Base-by-base conservation (phyloP, 352 stramenopile genomes). In the Pythium sp. region DNA sequence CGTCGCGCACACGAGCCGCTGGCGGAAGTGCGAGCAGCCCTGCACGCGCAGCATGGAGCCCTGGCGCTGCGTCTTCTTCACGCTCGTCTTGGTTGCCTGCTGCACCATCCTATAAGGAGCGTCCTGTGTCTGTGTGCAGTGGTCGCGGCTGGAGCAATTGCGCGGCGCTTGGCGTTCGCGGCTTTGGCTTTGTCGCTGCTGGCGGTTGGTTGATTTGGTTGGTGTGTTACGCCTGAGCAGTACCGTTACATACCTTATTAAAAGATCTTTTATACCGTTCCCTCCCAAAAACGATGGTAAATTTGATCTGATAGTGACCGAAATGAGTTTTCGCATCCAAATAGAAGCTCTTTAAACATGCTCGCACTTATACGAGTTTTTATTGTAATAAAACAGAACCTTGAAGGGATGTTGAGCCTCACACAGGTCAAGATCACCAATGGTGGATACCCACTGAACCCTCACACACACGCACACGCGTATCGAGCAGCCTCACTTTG, bases 21-120 rank as follows among this genome's bases (percentile, higher is more conserved):
- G 94, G 38, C 97, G 91, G 74, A 99, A 98, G 80, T 98, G 92
- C 51, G 92, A 89, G 67, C 86, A 95, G 53, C 89, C 89, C 55
- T 94, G 75, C 67, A 94, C 72, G 9, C 75, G 74, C 60, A 94
- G 74, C 67, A 84, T 66, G 58, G 69, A 72, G 69, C 80, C 72
- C 47, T 84, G 75, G 62, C 72, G 73, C 73, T 78, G 66, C 54
- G 69, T 36, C 55, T 81, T 78, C 57, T 74, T 79, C 62, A 65
- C 58, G 53, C 38, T 71, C 66, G 62, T 66, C 53, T 58, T 71
- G 22, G 70, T 71, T 55, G 71, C 57, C 26, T 63, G 54, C 30
- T 70, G 70, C 55, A 64, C 58, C 55, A 64, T 71, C 5, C 18
- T 51, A n/a, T 56, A 8, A 18, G 28, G 34, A 46, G 61, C 28